A percentile compares a stretch with the other conserved stretches of the same genome.
Evolutionary conservation across 768 basidiomycete genomes (phyloP).

Genomic region (Thelephora ganbajun): DNA sequence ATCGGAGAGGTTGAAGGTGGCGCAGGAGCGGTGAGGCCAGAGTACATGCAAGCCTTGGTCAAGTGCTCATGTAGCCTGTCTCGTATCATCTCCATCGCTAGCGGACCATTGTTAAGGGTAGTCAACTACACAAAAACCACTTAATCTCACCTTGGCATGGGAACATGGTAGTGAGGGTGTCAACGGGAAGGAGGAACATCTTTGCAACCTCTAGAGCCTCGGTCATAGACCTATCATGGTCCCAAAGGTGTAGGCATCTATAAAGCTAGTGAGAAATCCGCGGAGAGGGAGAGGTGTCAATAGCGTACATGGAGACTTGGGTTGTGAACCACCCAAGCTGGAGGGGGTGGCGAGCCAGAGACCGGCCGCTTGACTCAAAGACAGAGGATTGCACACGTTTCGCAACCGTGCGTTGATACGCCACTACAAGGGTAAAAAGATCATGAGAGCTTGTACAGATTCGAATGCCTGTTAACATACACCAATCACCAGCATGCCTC

Average conservation of each 20-base stretch:
- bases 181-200: conserved; percentile 44
- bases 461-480: conserved; percentile 28
- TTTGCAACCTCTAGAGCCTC: conserved; percentile 56
- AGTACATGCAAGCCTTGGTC: too few relatives aligned
- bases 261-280: conserved; percentile 3
- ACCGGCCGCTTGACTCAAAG: conserved; percentile 36
- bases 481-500: conserved; percentile 66
- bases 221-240: conserved; percentile 39
- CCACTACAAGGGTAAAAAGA: too few relatives aligned
- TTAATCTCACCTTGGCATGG: conserved; percentile 32
- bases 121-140: not conserved
- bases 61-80: too few relatives aligned
- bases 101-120: too few relatives aligned
- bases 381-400: conserved; percentile 42
- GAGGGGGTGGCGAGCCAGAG: conserved; percentile 55
- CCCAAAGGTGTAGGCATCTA: conserved; percentile 57
- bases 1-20: too few relatives aligned
- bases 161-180: conserved; percentile 60
- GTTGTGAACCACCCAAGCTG: conserved; percentile 42
- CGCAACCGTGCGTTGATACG: conserved; percentile 39
- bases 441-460: too few relatives aligned
- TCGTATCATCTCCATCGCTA: too few relatives aligned
- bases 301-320: conserved; percentile 10
- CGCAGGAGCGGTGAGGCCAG: too few relatives aligned
- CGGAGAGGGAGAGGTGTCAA: not conserved